Evolutionary conservation across 768 basidiomycete genomes (phyloP), one percentile per base, ranked within the genome.

Genomic region (Lactarius evosmus): DNA sequence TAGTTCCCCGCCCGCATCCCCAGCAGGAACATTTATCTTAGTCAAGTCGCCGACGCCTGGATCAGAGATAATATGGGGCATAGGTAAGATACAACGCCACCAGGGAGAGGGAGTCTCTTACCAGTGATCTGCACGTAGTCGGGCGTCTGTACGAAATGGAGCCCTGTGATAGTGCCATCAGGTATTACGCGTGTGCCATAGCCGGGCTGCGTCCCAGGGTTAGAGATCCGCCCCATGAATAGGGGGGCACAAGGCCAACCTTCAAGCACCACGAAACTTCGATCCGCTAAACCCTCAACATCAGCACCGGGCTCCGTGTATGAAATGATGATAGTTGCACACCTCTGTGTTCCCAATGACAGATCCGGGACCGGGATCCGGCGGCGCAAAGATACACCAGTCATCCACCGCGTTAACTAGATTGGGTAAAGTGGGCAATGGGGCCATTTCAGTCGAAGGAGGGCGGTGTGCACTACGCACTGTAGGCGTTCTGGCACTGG

Each of bases 151-250:
- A 90, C 79, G 71, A 89, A 83, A 70, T 87, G 88, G 16, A 82
- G 86, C 54, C 85, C 85, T 1, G 76, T 78, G 69, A 91, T 83
- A n/a, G 85, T 75, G 36, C 87, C 91, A 59, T 85, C 82, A 9
- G 89, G 91, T 66, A 93, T 89, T 66, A 88, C 70, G 53, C 84
- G 85, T 12, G 83, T 80, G 36, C 88, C 88, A 54, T 84, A 80
- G 34, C 82, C 83, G 68, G 75, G 71, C 85, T 87, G 61, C 51
- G 44, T 1, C 52, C 4, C 11, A 41, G 27, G 14, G 38, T 40
- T 25, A 14, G 49, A 54, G 34, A 58, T 52, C 16, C 17, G 34
- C n/a, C 17, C 16, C 41, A 3, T 12, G 27, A 29, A n/a, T 19
- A 2, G 30, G 17, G 17, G 8, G 1, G 17, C 29, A 7, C 33